Conservation (phyloP, 1,139 yeast genomes). For the Diutina rugosa region DNA sequence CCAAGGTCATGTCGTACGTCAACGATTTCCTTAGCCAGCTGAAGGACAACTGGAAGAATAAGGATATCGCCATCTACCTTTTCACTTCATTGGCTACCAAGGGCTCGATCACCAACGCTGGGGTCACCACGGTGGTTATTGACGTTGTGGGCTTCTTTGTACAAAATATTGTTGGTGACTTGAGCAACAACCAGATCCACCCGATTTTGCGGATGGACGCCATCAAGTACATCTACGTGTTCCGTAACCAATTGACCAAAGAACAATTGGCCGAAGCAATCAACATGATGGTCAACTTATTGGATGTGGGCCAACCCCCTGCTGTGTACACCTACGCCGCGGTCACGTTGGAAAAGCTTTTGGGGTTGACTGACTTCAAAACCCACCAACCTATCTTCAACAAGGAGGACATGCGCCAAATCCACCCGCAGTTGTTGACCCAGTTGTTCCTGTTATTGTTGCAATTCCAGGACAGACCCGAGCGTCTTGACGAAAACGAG, state of each 20-base stretch:
- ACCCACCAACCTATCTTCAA: slow-evolving; percentile 44
- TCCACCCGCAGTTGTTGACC: slow-evolving; percentile 36
- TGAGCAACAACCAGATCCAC: slow-evolving; percentile 27
- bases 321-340: slow-evolving; percentile 92
- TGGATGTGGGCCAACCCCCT: slow-evolving; percentile 44
- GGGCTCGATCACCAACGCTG: slow-evolving; percentile 73
- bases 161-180: slow-evolving; percentile 69
- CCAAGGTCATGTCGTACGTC: slow-evolving; percentile 67
- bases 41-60: slow-evolving; percentile 55
- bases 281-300: slow-evolving; percentile 66
- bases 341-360: slow-evolving; percentile 78
- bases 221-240: slow-evolving; percentile 76
- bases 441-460: slow-evolving; percentile 58
- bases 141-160: slow-evolving; percentile 83
- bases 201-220: slow-evolving; percentile 86
- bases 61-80: slow-evolving; percentile 77
- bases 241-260: slow-evolving; percentile 86
- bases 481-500: slow-evolving; percentile 90
- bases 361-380: slow-evolving; percentile 56
- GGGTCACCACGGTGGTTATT: slow-evolving; percentile 71
- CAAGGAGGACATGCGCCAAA: slow-evolving; percentile 50
- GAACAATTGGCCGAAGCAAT: slow-evolving; percentile 68
- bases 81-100: slow-evolving; percentile 87
- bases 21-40: slow-evolving; percentile 48
- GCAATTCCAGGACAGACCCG: slow-evolving; percentile 40